Percentiles rank a stretch among this genome's conserved stretches.
Conservation (phyloP, 148 eudicot genomes). For the Dianthus caryophyllus region DNA sequence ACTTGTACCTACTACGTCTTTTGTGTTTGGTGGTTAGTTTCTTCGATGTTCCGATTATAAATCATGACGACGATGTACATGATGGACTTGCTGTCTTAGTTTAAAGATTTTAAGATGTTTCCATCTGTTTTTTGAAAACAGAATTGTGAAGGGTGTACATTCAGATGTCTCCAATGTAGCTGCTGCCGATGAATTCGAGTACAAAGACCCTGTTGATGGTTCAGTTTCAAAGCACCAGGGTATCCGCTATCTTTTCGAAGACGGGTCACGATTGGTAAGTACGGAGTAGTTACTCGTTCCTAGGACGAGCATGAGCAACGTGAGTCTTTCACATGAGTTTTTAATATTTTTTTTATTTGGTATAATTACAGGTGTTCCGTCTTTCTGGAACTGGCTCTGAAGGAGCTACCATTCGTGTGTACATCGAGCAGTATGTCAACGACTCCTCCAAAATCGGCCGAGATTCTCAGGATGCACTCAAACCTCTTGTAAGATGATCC, state of each 20-base stretch:
- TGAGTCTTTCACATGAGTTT: not conserved
- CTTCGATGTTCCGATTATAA: not conserved
- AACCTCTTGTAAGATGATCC: slow-evolving; percentile 71
- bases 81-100: slow-evolving; percentile 10
- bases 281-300: slow-evolving; percentile 17
- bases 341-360: not conserved
- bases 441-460: slow-evolving; percentile 75
- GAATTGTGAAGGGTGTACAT: slow-evolving; percentile 61
- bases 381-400: slow-evolving; percentile 99
- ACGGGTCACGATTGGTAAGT: slow-evolving; percentile 94
- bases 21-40: not conserved
- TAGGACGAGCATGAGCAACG: not conserved
- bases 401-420: slow-evolving; percentile 91
- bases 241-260: slow-evolving; percentile 85
- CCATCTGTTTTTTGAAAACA: slow-evolving; percentile 14
- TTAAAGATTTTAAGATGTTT: not conserved
- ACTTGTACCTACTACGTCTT: not conserved
- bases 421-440: slow-evolving; percentile 90
- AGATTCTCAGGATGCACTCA: slow-evolving; percentile 88
- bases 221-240: slow-evolving; percentile 97
- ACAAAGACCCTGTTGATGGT: slow-evolving; percentile 95
- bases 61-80: slow-evolving; percentile 3
- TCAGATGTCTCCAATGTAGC: slow-evolving; percentile 63
- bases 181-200: slow-evolving; percentile 83
- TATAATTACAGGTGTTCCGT: slow-evolving; percentile 63